Evolutionary conservation across 176 grass and related monocot species (phyloP), one percentile per base, ranked within the genome.

Genomic region (Avena sativa): DNA sequence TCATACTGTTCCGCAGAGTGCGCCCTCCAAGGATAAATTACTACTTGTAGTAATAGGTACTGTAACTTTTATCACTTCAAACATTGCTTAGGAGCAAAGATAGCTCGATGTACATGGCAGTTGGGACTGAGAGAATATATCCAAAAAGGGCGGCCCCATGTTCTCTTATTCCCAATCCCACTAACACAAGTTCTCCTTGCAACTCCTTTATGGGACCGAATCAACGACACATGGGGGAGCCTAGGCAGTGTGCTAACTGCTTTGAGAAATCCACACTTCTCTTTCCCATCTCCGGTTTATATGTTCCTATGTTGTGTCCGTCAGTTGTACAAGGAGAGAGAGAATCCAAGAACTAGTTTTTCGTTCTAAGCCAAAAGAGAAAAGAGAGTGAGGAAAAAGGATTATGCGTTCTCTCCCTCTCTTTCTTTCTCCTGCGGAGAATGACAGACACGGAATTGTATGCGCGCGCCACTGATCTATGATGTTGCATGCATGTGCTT

Each of bases 191-290:
- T 93, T 90, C 93, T 81, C 67, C 80, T 65, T 88, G 91, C 89
- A 88, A 83, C 95, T 95, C 88, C 93, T 95, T 95, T 93, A 76
- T 14, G 85, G 93, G 91, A 92, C 86, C 89, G 89, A 92, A 95
- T 89, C 87, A 71, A 55, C 43, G 46, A 88, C 88, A 95, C 89
- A 93, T 90, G 88, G 58, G 79, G 77, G 71, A 85, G 51, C 78
- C 82, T 88, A 88, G 58, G 58, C 85, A 88, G 58, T 72, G 76
- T 79, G 23, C 84, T 84, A 61, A 79, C 40, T 23, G 23, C 23
- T 23, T 23, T 23, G 23, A 23, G 23, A 23, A 23, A 23, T 14
- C 9, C 61, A 1, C 23, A 13, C 20, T 32, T 9, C 26, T 78
- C 1, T 36, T 28, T 69, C 20, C 1, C n/a, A 14, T 83, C 21